Base-by-base conservation (phyloP, 1,284 basidiomycete species). In the Moniliophthora roreri region DNA sequence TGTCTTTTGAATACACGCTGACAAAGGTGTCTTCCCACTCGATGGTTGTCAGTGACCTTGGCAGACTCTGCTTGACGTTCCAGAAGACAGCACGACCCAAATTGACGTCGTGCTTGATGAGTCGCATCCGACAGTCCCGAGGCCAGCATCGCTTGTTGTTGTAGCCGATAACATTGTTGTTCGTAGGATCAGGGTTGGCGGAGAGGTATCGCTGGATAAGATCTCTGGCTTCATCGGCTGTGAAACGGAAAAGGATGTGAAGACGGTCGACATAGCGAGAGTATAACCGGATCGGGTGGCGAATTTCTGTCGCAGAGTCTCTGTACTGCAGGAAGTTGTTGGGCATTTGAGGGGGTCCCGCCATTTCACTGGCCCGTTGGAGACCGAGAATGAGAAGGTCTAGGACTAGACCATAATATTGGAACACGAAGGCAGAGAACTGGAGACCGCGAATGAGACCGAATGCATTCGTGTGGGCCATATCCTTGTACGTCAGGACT, bases 101-200 rank as follows among this genome's bases (percentile, higher is more conserved):
- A 70, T 99, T 99, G 72, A 99, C 97, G 66, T 99, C 97, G 72
- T 99, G 96, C 76, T 99, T 99, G 80, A 98, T 97, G 53, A 99
- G 82, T 34, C 97, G 82, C 97, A 99, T 99, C 55, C 97, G 89
- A 69, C 95, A 98, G 69, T 99, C 97, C 58, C 95, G 83, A 21
- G 97, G 97, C 97, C 97, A 59, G 77, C 97, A 99, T 53, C 94
- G 90, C 71, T 96, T 96, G 77, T 98, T 98, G 78, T 98, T 98
- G 75, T 98, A 99, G 1, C 96, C 96, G 60, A 98, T 96, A 59
- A 99, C 89, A 63, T 98, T 98, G 74, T 96, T 95, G 75, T 99
- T 99, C 51, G 95, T 98, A 9, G 96, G 96, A 72, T 98, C 95
- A 10, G 95, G 96, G 67, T 98, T 95, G 21, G 95, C 95, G 54